Evolutionary conservation across 176 grass and related monocot species (phyloP), one percentile per base, ranked within the genome.

Genomic region (Carex littledalei): DNA sequence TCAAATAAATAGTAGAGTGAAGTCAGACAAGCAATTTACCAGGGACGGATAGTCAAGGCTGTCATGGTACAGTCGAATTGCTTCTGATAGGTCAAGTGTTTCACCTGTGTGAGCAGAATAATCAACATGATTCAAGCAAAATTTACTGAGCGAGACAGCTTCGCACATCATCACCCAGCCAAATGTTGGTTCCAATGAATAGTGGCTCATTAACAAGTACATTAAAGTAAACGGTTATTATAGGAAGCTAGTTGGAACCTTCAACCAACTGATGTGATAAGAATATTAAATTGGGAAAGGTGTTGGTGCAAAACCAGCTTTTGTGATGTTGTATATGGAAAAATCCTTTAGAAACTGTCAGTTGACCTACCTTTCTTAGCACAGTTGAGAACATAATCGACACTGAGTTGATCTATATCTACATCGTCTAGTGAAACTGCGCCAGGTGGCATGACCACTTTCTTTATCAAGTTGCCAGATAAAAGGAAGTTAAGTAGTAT

Each of bases 371-470:
- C 95, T 95, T 98, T 92, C 84, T 95, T 98, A 78, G 89, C 87
- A 86, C 95, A 98, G 58, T 89, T 95, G 52, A 98, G 93, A 43
- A 95, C 91, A 63, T 94, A 98, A 89, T 98, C 95, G 75, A 98
- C 90, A 79, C 95, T 95, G 87, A 98, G 83, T 92, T 98, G 95
- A 86, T 95, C 93, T 71, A 98, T 90, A 83, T 98, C 93, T 57
- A 98, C 88, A 66, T 98, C 93, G 49, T 98, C 95, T 76, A 98
- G 89, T 85, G 95, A 95, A 80, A 90, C 86, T 24, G 93, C 91
- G 70, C 95, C 95, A 84, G 93, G 95, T 56, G 95, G 91, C 93
- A 98, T 94, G 74, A 95, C 88, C 88, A 98, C 95, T 91, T 98
- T 98, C 95, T 98, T 98, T 81, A 98, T 89, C 85, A 98, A 89